Percentiles rank a stretch among this genome's conserved stretches.
These are phyloP conservation scores for Luzula sylvatica DNA, from an alignment of 176 grass and related monocot genomes.

Conservation along the genomic window DNA sequence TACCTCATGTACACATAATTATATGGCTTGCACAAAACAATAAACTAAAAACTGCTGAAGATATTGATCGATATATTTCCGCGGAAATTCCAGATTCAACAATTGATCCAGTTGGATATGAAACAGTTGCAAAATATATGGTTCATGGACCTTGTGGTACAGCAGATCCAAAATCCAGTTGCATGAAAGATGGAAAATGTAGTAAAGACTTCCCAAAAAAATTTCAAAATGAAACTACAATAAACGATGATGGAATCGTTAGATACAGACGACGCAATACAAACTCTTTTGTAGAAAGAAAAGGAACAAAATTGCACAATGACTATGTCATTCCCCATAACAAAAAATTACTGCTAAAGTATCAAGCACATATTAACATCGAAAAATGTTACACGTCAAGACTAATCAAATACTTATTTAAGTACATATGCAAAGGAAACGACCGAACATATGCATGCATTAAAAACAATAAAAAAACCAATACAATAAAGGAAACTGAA, in stretches of 20 bases:
- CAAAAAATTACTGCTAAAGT: neutral
- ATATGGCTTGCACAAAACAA: neutral
- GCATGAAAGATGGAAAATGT: too few species aligned
- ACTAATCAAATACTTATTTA: neutral
- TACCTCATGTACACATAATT: conserved; percentile 1
- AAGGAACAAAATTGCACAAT: neutral
- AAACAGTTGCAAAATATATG: neutral
- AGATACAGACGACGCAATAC: neutral
- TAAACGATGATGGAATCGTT: neutral
- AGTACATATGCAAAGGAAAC: conserved; percentile 7
- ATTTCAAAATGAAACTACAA: neutral
- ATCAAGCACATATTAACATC: too few species aligned
- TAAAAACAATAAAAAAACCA: too few species aligned
- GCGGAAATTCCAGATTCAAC: neutral
- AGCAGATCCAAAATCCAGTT: neutral
- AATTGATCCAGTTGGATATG: too few species aligned
- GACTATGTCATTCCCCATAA: neutral
- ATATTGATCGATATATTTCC: neutral
- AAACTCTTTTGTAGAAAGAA: conserved; percentile 1
- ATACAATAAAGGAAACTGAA: too few species aligned
- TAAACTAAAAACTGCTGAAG: neutral
- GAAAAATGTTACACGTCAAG: too few species aligned
- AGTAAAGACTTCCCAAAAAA: conserved; percentile 15
- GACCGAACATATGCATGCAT: too few species aligned
- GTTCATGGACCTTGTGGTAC: conserved; percentile 2